Evolutionary conservation across 2,329 filamentous ascomycete species (phyloP).

Genomic region (Chlorencoelia australis): DNA sequence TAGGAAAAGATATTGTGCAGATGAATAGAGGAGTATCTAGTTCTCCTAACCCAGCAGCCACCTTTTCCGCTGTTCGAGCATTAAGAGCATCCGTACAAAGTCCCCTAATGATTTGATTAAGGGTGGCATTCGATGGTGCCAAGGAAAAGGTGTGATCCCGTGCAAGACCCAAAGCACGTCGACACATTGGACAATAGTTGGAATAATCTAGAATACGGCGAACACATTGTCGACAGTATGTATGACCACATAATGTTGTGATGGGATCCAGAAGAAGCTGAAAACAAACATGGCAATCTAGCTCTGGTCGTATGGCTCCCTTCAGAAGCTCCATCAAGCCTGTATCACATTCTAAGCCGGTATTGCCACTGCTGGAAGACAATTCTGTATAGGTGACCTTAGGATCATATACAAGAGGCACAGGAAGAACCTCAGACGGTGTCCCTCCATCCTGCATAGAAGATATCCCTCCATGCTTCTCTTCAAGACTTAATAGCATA

Average conservation of each 20-base stretch:
- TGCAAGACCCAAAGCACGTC: constrained; percentile 48
- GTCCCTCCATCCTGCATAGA: too few relatives aligned
- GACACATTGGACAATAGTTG: constrained; percentile 70
- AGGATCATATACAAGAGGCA: too few relatives aligned
- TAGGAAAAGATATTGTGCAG: constrained; percentile 71
- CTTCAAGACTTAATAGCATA: constrained; percentile 31
- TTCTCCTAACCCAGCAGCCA: constrained; percentile 46
- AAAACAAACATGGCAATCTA: constrained; percentile 88
- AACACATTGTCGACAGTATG: constrained; percentile 75
- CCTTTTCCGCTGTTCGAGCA: constrained; percentile 40
- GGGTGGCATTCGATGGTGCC: constrained; percentile 48
- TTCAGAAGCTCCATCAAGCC: constrained; percentile 47
- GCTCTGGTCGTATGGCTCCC: constrained; percentile 53
- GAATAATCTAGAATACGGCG: constrained; percentile 68
- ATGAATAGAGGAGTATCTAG: constrained; percentile 66
- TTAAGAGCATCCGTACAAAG: constrained; percentile 61
- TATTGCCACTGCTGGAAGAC: too few relatives aligned
- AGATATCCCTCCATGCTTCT: too few relatives aligned
- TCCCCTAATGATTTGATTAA: constrained; percentile 52
- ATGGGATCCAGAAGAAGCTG: constrained; percentile 70
- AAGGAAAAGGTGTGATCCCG: constrained; percentile 26
- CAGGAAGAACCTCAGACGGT: too few relatives aligned
- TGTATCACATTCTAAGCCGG: constrained; percentile 33
- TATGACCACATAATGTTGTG: constrained; percentile 81
- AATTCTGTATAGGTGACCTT: too few relatives aligned